Evolutionary conservation across 352 stramenopile genomes (phyloP).

Genomic region (Elongisporangium senticosum): DNA sequence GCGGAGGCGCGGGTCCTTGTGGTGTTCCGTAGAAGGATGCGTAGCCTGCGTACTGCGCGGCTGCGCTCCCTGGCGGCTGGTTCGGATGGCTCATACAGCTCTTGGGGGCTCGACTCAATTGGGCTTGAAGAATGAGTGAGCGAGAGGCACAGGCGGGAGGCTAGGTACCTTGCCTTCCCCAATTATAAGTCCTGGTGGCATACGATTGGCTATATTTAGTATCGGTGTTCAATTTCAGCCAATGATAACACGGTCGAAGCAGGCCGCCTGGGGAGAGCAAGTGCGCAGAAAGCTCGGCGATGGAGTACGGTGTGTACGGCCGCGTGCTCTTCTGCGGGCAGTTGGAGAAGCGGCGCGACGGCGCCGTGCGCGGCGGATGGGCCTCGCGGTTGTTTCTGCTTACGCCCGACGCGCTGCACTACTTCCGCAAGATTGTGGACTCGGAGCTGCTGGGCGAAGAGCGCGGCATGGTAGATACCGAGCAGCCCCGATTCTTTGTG

Average conservation of each 20-base stretch:
- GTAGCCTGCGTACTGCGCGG: conserved; percentile 56
- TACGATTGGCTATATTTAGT: conserved; percentile 1
- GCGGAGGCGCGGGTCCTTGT: neutral
- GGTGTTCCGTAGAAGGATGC: conserved; percentile 57
- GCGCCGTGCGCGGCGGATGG: conserved; percentile 66
- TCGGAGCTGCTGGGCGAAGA: conserved; percentile 76
- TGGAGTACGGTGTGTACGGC: conserved; percentile 70
- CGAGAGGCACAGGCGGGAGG: neutral
- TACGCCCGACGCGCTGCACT: conserved; percentile 70
- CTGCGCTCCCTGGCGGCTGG: conserved; percentile 16
- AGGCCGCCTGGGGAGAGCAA: neutral
- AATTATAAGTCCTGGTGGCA: neutral
- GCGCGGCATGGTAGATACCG: conserved; percentile 48
- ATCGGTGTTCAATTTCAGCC: neutral
- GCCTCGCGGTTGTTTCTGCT: conserved; percentile 77
- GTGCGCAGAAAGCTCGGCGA: conserved; percentile 4
- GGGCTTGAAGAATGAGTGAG: conserved; percentile 1
- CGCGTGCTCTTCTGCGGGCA: conserved; percentile 71
- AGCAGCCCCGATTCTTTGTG: neutral
- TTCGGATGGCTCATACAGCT: conserved; percentile 30
- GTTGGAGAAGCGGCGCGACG: conserved; percentile 72
- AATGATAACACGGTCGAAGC: neutral
- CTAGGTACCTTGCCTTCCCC: neutral
- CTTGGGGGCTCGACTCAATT: neutral
- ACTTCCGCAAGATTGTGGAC: conserved; percentile 73